Base-by-base conservation (phyloP, 257 asterid genomes). In the Ballota nigra region DNA sequence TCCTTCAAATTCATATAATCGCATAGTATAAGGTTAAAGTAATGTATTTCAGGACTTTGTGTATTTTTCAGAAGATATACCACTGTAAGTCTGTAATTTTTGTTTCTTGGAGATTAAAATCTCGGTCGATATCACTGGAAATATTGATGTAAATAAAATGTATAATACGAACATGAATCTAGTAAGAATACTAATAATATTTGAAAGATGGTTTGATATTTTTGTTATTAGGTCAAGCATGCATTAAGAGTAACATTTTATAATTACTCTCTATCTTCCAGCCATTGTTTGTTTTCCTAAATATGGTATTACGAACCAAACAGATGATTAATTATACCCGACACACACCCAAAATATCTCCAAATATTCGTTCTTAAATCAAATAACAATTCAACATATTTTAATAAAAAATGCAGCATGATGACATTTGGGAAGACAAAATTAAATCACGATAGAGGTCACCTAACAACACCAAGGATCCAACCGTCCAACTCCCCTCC, bases 401-500 rank as follows among this genome's bases (percentile, higher is more conserved):
- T 31, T 36, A 18, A 53, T n/a, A 41, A 2, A 41, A 41, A 41
- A 40, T 31, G 22, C 16, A 16, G 22, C 8, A 31, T 61, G 47
- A 33, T 18, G 26, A 61, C 28, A 61, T 31, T 31, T 61, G 28
- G 13, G 0, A 7, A 41, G 8, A 41, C 49, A 52, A 51, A 1
- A 29, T 58, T 58, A n/a, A 60, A 20, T 51, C 20, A 34, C 8
- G 24, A 38, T 56, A 16, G 43, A 71, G 70, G 65, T 63, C 57
- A 72, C 71, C 71, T 72, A 38, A 66, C 66, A 56, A 49, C 8
- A 55, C 9, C 61, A 41, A 9, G 68, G 72, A 28, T 36, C 22
- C 11, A 68, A 66, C 87, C 87, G 87, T 66, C 87, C 82, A 56
- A 61, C 4, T n/a, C 3, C 23, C 33, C 23, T 61, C 47, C 23